Evolutionary conservation across 73 alveolate genomes (phyloP), one percentile per base, ranked within the genome.

Genomic region (Effrenium voratum): DNA sequence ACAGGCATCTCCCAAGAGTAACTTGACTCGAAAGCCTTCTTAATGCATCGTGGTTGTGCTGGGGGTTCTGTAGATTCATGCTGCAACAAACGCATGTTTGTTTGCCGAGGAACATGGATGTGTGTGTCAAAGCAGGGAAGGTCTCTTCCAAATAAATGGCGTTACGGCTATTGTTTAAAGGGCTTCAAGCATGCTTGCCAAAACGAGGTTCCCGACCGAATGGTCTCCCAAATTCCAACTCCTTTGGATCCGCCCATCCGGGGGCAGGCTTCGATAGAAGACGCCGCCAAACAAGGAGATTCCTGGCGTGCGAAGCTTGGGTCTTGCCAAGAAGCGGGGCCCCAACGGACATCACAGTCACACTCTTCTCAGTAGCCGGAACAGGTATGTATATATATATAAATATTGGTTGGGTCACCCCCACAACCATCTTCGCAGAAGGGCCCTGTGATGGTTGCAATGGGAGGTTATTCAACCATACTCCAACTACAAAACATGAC

Each of bases 261-360:
- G n/a, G n/a, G 16, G 45, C 85, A 12, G 32, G 57, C 95, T 68
- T 45, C 95, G 95, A 63, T 87, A 46, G 70, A 87, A 87, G 85
- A 87, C 85, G 0, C 95, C 95, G 34, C 95, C 84, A 38, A 87
- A 87, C 43, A 87, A 30, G 24, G 70, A 45, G 50, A 87, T 68
- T 50, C 95, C 95, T 87, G 91, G n/a, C 72, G 19, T 43, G 47
- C n/a, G 46, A 46, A 12, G 91, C 36, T 5, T 34, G 84, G 55
- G 36, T 2, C 44, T 12, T 60, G 30, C 13, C 41, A 1, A 46
- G 41, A 44, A 41, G 28, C 57, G 4, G 41, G 63, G 19, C 49
- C 5, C 40, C 40, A 12, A 68, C 43, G 44, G 52, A 36, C 26
- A 10, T n/a, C 38, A 15, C 52, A 0, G 34, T 68, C 19, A 34